A percentile compares a stretch with the other conserved stretches of the same genome.
Evolutionary conservation across 108 stramenopile genomes (phyloP).

Genomic region (Skeletonema tropicum): DNA sequence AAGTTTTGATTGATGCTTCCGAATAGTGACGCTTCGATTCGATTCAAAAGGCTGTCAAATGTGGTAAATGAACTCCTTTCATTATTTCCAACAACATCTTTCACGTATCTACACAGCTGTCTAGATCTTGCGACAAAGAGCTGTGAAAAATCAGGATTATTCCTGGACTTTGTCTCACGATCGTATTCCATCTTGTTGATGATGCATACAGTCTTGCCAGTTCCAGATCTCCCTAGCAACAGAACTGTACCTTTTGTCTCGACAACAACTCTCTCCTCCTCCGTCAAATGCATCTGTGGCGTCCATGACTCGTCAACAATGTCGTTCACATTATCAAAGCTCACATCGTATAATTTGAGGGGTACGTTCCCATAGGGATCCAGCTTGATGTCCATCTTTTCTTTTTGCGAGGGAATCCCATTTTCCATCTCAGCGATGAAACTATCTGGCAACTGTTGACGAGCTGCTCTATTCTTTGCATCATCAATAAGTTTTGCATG

Average conservation of each 20-base stretch:
- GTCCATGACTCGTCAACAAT: conserved; percentile 32
- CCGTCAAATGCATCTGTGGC: conserved; percentile 51
- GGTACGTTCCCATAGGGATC: conserved; percentile 55
- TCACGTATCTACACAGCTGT: conserved; percentile 54
- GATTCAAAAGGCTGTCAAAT: conserved; percentile 28
- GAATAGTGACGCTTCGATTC: conserved; percentile 29
- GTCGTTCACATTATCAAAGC: conserved; percentile 27
- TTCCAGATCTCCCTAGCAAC: conserved; percentile 57
- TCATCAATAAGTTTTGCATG: conserved; percentile 58
- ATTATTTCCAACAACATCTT: conserved; percentile 27
- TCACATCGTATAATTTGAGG: conserved; percentile 52
- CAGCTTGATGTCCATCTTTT: conserved; percentile 17
- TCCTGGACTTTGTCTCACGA: conserved; percentile 14
- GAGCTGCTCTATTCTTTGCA: conserved; percentile 41
- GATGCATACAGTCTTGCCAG: conserved; percentile 67
- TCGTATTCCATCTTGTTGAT: conserved; percentile 60
- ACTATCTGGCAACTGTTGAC: conserved; percentile 27
- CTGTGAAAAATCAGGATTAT: conserved; percentile 31
- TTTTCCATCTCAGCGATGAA: conserved; percentile 17
- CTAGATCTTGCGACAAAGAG: conserved; percentile 58
- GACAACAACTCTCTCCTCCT: conserved; percentile 51
- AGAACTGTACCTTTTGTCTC: conserved; percentile 55
- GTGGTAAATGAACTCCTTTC: conserved; percentile 34
- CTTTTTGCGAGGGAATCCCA: background rate
- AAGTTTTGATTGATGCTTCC: background rate